phyloP scores from a whole-genome alignment of 2,329 filamentous ascomycete species.

The Aureobasidium zeae region DNA sequence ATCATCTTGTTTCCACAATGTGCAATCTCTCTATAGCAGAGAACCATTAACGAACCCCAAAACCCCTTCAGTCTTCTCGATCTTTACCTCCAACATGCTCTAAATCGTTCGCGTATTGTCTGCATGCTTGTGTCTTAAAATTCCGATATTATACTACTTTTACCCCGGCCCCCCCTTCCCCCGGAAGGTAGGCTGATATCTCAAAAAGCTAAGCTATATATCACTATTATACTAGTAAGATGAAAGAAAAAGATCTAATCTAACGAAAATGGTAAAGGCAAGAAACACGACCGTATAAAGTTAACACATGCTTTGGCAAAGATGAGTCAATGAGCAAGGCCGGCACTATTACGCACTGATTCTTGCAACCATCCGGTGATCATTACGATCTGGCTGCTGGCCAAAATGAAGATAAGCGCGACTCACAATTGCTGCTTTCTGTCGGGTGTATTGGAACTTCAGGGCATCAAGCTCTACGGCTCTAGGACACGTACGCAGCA shows the following conservation, averaged over 20 bases:
- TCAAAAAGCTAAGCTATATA: slow-evolving; percentile 1
- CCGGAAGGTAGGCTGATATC: slow-evolving; percentile 1
- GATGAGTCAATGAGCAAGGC: background rate
- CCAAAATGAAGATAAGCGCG: slow-evolving; percentile 1
- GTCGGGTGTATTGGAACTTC: background rate
- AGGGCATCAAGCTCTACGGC: slow-evolving; percentile 1
- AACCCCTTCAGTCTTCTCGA: no score
- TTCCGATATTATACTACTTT: no score
- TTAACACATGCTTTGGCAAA: background rate
- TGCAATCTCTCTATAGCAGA: no score
- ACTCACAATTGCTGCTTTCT: slow-evolving; percentile 2
- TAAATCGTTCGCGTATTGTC: no score
- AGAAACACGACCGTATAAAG: background rate
- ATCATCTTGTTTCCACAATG: no score
- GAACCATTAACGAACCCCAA: no score
- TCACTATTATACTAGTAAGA: background rate
- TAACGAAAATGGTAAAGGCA: background rate
- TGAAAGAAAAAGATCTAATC: background rate
- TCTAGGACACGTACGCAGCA: background rate
- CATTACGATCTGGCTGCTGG: slow-evolving; percentile 2
- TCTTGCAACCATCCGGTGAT: background rate
- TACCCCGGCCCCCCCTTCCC: no score
- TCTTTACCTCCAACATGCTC: no score
- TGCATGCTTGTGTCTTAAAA: no score
- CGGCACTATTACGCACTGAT: slow-evolving; percentile 3